Conservation (phyloP, 2,329 filamentous ascomycete species). For the Colletotrichum graminicola region DNA sequence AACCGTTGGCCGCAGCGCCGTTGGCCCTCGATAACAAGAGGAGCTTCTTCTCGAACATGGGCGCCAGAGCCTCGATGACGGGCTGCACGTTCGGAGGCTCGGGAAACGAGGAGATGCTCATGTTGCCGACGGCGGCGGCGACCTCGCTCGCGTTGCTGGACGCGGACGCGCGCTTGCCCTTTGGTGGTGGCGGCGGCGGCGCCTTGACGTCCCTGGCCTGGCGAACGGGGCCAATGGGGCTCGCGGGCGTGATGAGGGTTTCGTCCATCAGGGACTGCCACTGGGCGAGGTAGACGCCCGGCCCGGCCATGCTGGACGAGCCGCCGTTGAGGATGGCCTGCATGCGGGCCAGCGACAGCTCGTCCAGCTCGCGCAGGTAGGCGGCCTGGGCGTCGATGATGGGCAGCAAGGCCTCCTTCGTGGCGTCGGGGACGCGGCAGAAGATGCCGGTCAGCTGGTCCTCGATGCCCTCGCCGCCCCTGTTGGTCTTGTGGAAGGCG, state of each 20-base stretch:
- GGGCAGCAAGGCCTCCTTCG: conserved; percentile 59
- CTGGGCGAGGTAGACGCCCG: conserved; percentile 77
- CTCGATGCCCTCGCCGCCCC: conserved; percentile 51
- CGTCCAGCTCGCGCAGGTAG: conserved; percentile 69
- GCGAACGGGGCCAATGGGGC: conserved; percentile 64
- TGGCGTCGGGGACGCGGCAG: conserved; percentile 58
- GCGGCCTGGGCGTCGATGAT: conserved; percentile 70
- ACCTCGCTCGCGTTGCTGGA: conserved; percentile 46
- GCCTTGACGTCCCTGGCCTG: conserved; percentile 65
- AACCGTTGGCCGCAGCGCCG: neutral
- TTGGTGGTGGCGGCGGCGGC: conserved; percentile 51
- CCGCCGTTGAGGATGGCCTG: conserved; percentile 65
- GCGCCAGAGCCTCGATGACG: conserved; percentile 56
- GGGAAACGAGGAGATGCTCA: conserved; percentile 48
- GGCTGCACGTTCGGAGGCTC: conserved; percentile 57
- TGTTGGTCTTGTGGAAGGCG: conserved; percentile 62
- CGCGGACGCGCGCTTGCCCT: conserved; percentile 58
- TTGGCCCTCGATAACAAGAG: conserved; percentile 20
- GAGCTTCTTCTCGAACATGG: conserved; percentile 54
- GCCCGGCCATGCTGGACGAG: conserved; percentile 62
- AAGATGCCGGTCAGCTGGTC: conserved; percentile 58
- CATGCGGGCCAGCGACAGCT: conserved; percentile 66
- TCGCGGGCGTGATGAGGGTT: conserved; percentile 75
- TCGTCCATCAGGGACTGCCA: conserved; percentile 80
- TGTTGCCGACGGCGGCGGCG: conserved; percentile 46